Conservation (phyloP, 495 filamentous ascomycete genomes). For the Aspergillus cavernicola region DNA sequence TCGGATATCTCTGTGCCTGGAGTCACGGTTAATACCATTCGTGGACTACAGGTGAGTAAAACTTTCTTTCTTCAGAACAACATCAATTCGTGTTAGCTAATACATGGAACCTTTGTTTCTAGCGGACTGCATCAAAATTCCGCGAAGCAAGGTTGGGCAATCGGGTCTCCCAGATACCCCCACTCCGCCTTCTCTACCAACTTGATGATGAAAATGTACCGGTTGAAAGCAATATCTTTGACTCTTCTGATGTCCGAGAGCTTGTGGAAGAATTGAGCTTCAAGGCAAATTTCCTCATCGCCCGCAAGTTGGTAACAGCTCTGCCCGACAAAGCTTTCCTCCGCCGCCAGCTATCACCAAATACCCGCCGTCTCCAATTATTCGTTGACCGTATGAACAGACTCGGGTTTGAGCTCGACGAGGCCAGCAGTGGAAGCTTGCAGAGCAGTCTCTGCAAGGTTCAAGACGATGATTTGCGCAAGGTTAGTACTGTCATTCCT, state of each 20-base stretch:
- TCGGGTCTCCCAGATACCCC: conserved; percentile 69
- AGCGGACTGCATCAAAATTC: conserved; percentile 81
- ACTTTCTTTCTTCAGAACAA: too few species aligned
- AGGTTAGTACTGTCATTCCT: conserved; percentile 41
- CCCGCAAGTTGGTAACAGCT: conserved; percentile 72
- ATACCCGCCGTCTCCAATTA: conserved; percentile 78
- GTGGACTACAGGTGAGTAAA: conserved; percentile 64
- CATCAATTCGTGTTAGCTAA: neutral
- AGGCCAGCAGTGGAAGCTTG: conserved; percentile 80
- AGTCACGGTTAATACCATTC: conserved; percentile 65
- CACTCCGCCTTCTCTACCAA: conserved; percentile 83
- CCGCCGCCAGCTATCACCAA: conserved; percentile 80
- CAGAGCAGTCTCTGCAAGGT: conserved; percentile 93
- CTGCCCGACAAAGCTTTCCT: conserved; percentile 91
- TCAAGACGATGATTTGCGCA: conserved; percentile 79
- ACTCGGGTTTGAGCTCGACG: conserved; percentile 83
- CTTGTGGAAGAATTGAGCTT: conserved; percentile 91
- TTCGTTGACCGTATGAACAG: conserved; percentile 92
- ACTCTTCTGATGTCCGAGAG: conserved; percentile 84
- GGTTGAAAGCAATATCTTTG: conserved; percentile 92
- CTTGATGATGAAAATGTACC: conserved; percentile 99
- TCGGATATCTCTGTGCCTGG: conserved; percentile 55
- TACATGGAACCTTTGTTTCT: conserved; percentile 2
- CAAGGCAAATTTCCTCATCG: conserved; percentile 85
- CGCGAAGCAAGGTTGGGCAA: conserved; percentile 80